Conservation (phyloP, 2,329 filamentous ascomycete species). For the Ustilaginoidea virens region DNA sequence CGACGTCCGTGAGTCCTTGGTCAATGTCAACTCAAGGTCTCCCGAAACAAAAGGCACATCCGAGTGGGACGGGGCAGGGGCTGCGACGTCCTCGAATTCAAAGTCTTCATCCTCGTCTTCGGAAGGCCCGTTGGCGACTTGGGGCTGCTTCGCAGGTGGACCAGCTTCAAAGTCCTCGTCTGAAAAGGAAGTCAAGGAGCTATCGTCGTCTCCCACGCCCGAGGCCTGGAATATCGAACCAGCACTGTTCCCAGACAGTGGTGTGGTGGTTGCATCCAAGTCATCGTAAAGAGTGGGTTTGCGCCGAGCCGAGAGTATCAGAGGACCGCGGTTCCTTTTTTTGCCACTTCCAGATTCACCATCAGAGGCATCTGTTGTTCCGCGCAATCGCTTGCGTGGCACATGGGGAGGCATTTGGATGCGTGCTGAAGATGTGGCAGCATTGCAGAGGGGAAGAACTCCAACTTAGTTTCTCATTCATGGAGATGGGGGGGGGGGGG, state of each 20-base stretch:
- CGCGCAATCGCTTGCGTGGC: slow-evolving; percentile 49
- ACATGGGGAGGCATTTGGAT: slow-evolving; percentile 50
- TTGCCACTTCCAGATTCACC: too few relatives aligned
- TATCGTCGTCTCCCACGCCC: slow-evolving; percentile 28
- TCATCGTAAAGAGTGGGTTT: slow-evolving; percentile 47
- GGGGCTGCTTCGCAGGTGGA: slow-evolving; percentile 24
- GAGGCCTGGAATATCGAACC: slow-evolving; percentile 27
- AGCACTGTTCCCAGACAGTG: slow-evolving; percentile 25
- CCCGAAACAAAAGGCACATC: slow-evolving; percentile 37
- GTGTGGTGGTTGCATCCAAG: slow-evolving; percentile 34
- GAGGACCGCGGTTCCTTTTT: slow-evolving; percentile 14
- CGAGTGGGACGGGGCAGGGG: slow-evolving; percentile 38
- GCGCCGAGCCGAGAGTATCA: too few relatives aligned
- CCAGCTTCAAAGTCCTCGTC: slow-evolving; percentile 39
- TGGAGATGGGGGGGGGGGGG: too few relatives aligned
- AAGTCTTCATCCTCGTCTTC: slow-evolving; percentile 23
- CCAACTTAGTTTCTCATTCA: too few relatives aligned
- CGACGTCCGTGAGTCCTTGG: slow-evolving; percentile 41
- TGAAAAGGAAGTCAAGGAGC: slow-evolving; percentile 36
- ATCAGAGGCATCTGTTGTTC: too few relatives aligned
- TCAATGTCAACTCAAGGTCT: slow-evolving; percentile 60
- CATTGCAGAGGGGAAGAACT: too few relatives aligned
- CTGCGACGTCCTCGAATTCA: slow-evolving; percentile 47
- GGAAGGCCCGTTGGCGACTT: slow-evolving; percentile 11
- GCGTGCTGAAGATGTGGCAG: slow-evolving; percentile 7